Conservation (phyloP, 2,329 filamentous ascomycete genomes). For the Penicillium olsonii region DNA sequence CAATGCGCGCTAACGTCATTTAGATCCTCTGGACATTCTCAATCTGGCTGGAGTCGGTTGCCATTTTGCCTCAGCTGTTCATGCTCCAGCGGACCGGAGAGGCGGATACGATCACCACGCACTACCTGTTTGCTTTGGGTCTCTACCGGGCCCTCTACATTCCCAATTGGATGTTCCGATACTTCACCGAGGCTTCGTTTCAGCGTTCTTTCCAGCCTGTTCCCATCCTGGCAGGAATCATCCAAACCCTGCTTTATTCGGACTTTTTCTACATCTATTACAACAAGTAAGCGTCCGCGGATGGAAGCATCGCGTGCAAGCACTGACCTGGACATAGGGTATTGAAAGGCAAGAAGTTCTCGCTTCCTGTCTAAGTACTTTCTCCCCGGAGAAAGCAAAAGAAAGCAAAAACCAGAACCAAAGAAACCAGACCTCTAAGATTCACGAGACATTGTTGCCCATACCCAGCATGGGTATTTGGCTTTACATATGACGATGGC, state of each 20-base stretch:
- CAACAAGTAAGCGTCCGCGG: conserved; percentile 66
- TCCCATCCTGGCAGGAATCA: conserved; percentile 80
- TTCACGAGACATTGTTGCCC: background rate
- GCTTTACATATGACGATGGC: background rate
- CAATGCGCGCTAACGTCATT: conserved; percentile 13
- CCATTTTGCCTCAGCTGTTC: conserved; percentile 95
- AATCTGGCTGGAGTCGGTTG: conserved; percentile 96
- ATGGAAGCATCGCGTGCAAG: too few species aligned
- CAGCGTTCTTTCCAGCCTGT: conserved; percentile 85
- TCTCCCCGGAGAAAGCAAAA: background rate
- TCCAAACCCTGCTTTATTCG: conserved; percentile 94
- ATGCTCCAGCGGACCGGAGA: conserved; percentile 97
- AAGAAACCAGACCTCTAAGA: background rate
- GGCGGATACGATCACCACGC: conserved; percentile 98
- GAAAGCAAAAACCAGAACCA: background rate
- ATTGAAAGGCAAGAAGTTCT: conserved; percentile 84
- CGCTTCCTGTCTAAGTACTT: conserved; percentile 69
- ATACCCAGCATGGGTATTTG: background rate
- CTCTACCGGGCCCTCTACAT: conserved; percentile 94
- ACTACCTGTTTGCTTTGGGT: conserved; percentile 93
- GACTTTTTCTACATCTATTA: conserved; percentile 99
- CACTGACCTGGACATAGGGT: conserved; percentile 51
- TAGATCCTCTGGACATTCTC: conserved; percentile 96
- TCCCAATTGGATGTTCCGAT: conserved; percentile 96
- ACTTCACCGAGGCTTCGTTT: conserved; percentile 74